phyloP scores from a whole-genome alignment of 768 basidiomycete species.

The Mycena belliarum region DNA sequence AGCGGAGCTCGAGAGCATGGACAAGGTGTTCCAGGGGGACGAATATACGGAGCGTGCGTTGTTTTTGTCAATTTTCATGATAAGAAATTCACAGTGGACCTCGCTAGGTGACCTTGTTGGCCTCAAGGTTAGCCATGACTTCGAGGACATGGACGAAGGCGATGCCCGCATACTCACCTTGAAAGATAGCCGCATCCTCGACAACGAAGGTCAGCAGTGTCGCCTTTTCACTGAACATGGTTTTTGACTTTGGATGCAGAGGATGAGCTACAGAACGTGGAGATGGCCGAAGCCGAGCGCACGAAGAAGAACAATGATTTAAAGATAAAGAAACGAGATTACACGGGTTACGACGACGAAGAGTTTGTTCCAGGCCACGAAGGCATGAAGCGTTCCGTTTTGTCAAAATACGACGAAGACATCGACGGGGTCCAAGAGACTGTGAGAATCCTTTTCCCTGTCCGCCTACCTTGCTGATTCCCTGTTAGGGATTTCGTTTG shows the following conservation, averaged over 20 bases:
- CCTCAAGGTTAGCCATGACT: slow-evolving; percentile 94
- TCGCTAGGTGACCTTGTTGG: slow-evolving; percentile 82
- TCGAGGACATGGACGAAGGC: slow-evolving; percentile 89
- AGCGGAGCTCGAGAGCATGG: slow-evolving; percentile 82
- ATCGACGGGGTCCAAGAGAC: slow-evolving; percentile 73
- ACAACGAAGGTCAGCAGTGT: slow-evolving; percentile 75
- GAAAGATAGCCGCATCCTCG: slow-evolving; percentile 94
- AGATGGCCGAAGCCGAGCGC: slow-evolving; percentile 88
- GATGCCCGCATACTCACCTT: slow-evolving; percentile 94
- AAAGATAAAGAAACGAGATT: slow-evolving; percentile 87
- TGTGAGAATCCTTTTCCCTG: slow-evolving; percentile 40
- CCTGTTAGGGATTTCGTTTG: slow-evolving; percentile 78
- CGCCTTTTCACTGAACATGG: neutral
- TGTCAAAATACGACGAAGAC: slow-evolving; percentile 94
- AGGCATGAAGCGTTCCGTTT: slow-evolving; percentile 79
- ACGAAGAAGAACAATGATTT: slow-evolving; percentile 77
- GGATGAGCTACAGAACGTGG: slow-evolving; percentile 96
- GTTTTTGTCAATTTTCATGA: neutral
- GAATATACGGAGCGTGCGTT: slow-evolving; percentile 86
- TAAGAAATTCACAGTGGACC: neutral
- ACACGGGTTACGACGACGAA: slow-evolving; percentile 95
- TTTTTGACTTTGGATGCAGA: slow-evolving; percentile 47
- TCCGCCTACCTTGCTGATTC: neutral
- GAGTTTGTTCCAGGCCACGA: slow-evolving; percentile 78
- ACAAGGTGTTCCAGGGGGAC: slow-evolving; percentile 67